Evolutionary conservation across 1,139 yeast species (phyloP).

Genomic region (Entelexis sorbosivorans): DNA sequence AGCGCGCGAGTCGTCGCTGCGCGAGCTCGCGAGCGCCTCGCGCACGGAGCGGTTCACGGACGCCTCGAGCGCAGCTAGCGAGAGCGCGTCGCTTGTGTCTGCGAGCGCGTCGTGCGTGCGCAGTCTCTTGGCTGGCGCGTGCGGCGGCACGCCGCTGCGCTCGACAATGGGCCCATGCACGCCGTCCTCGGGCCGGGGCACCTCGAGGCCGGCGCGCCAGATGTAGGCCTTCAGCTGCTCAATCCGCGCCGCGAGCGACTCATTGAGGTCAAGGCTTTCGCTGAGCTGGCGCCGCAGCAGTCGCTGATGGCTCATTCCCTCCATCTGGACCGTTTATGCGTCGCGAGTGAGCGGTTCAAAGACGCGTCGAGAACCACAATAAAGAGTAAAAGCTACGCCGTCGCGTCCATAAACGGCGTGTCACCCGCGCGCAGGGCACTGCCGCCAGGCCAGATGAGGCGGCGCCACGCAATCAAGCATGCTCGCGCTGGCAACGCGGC

Average conservation of each 20-base stretch:
- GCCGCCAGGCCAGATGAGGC: too few relatives aligned
- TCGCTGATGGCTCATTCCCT: constrained; percentile 1
- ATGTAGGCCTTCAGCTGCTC: constrained; percentile 18
- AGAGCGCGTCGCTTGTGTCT: background rate
- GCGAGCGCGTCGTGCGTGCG: background rate
- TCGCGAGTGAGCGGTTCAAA: background rate
- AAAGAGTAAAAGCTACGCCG: background rate
- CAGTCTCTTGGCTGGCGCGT: background rate
- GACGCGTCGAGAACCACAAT: constrained; percentile 3
- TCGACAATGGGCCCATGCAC: constrained; percentile 14
- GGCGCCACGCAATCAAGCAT: too few relatives aligned
- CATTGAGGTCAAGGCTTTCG: constrained; percentile 14
- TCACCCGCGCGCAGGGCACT: background rate
- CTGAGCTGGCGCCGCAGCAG: constrained; percentile 15
- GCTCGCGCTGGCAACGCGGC: too few relatives aligned
- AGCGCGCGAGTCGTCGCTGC: background rate
- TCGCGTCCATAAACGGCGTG: background rate
- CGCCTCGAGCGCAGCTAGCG: constrained; percentile 1
- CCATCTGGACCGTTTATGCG: constrained; percentile 3
- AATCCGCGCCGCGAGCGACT: constrained; percentile 11
- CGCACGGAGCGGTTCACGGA: constrained; percentile 1
- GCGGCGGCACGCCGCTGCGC: background rate
- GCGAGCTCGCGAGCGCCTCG: background rate
- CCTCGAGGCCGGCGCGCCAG: constrained; percentile 16
- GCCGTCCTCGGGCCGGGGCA: constrained; percentile 15